Percentiles rank a stretch among this genome's conserved stretches.
Conservation (phyloP, 1,284 basidiomycete genomes). For the Apiotrichum porosum region DNA sequence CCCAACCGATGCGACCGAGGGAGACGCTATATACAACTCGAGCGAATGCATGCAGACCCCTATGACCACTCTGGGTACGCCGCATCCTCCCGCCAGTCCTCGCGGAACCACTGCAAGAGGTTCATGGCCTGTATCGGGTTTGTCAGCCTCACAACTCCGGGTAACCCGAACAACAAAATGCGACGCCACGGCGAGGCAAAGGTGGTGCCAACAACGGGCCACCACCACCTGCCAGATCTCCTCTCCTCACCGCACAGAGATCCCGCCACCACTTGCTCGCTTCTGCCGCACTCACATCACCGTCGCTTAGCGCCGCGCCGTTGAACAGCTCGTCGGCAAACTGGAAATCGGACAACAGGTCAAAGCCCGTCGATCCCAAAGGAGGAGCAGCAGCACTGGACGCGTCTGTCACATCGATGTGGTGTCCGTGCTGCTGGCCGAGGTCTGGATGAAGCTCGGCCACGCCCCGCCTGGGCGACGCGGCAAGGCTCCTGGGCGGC, state of each 20-base stretch:
- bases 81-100: neutral
- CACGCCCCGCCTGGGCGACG: neutral
- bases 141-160: too few relatives aligned
- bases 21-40: too few relatives aligned
- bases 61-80: too few relatives aligned
- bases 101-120: constrained; percentile 4
- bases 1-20: too few relatives aligned
- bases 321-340: constrained; percentile 6
- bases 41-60: too few relatives aligned
- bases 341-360: constrained; percentile 4
- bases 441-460: neutral
- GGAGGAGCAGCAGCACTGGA: neutral
- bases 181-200: too few relatives aligned
- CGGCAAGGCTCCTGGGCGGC: neutral
- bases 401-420: neutral
- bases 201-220: too few relatives aligned
- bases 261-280: too few relatives aligned
- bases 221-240: too few relatives aligned
- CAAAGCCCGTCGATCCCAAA: neutral
- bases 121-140: constrained; percentile 1
- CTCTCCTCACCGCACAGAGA: too few relatives aligned
- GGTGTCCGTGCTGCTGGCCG: too few relatives aligned
- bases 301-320: neutral
- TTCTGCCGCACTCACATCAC: constrained; percentile 5
- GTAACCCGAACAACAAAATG: too few relatives aligned